A percentile compares a stretch with the other conserved stretches of the same genome.
phyloP scores from a whole-genome alignment of 441 rosid genomes.

The Rhodomyrtus psidioides region DNA sequence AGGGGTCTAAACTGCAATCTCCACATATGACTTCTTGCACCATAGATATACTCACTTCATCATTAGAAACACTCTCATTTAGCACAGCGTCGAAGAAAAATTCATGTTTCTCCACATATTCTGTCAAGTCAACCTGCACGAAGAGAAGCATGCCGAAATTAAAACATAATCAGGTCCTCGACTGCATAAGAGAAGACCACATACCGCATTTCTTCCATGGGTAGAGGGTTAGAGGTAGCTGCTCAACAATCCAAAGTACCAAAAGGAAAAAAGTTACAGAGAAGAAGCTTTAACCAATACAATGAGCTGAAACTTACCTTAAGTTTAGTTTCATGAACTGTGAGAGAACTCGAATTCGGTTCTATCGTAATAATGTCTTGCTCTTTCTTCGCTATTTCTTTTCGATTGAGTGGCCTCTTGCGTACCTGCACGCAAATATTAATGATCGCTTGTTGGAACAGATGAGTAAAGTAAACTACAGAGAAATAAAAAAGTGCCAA shows the following conservation, averaged over 20 bases:
- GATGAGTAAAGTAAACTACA: not conserved
- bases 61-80: slow-evolving; percentile 91
- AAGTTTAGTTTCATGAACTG: slow-evolving; percentile 95
- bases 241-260: not conserved
- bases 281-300: not conserved
- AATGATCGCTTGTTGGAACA: not conserved
- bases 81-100: slow-evolving; percentile 92
- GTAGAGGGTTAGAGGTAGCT: not conserved
- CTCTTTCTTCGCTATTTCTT: slow-evolving; percentile 84
- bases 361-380: slow-evolving; percentile 70
- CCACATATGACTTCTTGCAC: not conserved
- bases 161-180: not conserved
- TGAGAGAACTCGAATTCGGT: slow-evolving; percentile 56
- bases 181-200: not conserved
- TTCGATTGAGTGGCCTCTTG: slow-evolving; percentile 91
- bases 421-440: slow-evolving; percentile 62
- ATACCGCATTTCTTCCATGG: not conserved
- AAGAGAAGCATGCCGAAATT: not conserved
- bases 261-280: not conserved
- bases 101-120: slow-evolving; percentile 91
- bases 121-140: slow-evolving; percentile 86
- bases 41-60: slow-evolving; percentile 53
- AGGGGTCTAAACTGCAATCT: not conserved
- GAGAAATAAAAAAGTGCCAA: not conserved
- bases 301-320: slow-evolving; percentile 40